Evolutionary conservation across 2,329 filamentous ascomycete species (phyloP), one percentile per base, ranked within the genome.

Genomic region (Sarocladiaceae sp.): DNA sequence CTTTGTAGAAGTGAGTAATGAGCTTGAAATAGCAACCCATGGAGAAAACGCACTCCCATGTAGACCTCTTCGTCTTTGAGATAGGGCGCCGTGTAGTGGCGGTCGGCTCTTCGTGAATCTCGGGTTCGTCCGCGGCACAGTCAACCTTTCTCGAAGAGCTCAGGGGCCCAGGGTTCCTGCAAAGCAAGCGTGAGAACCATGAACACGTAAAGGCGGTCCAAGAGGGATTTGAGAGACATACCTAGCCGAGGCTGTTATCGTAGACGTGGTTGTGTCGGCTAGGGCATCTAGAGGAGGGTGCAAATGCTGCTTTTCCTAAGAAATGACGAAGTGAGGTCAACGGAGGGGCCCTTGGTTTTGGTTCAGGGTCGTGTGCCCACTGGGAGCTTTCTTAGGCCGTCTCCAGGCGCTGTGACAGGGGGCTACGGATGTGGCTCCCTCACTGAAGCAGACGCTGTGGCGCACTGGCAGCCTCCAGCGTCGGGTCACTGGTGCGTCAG

Each of bases 1-100:
- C 63, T 66, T 47, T 13, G 20, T 7, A 19, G 26, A 20, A 43
- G 15, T 48, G 13, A 48, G 47, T 23, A 29, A 20, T 24, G 13
- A 15, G 15, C 24, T 9, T 13, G 4, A 3, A 7, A 32, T 12
- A 19, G 18, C 10, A 21, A 15, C n/a, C 13, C n/a, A 6, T 19
- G 9, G n/a, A 40, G n/a, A 10, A 10, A 12, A 33, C 47, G 33
- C 45, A 48, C 47, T 48, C 41, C 44, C 47, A 46, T 41, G 12
- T n/a, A 35, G 33, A n/a, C 33, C 27, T 29, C 6, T 21, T 4
- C 37, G 26, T 41, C 37, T 41, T 41, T 11, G 15, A 15, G 19
- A 10, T 13, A 15, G 15, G 9, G 26, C 23, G n/a, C 15, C 20
- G 10, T 15, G 21, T 6, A 16, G 23, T 3, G 13, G 18, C 5